These are phyloP conservation scores for apple (Malus domestica) DNA, from an alignment of 306 rosid species.

Conservation along the genomic window DNA sequence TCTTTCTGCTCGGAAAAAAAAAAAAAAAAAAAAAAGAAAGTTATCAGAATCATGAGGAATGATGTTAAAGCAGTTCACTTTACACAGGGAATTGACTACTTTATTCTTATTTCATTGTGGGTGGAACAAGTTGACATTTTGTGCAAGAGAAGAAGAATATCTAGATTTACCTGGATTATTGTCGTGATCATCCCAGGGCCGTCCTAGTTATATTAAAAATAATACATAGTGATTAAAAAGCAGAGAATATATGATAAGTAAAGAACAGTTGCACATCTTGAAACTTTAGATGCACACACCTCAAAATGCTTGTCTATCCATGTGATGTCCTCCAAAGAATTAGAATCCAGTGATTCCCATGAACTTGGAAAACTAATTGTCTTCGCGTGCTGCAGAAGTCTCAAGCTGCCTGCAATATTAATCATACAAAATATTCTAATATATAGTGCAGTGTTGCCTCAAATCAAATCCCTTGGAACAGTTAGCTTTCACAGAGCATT, in stretches of 20 bases:
- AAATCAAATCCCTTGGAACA: background rate
- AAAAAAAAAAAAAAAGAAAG: background rate
- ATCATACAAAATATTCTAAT: background rate
- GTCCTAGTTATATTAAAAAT: conserved; percentile 35
- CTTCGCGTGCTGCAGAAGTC: conserved; percentile 69
- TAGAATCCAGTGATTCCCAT: conserved; percentile 55
- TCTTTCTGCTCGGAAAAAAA: conserved; percentile 40
- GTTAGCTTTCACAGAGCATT: background rate
- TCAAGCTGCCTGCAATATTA: conserved; percentile 63
- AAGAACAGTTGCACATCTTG: background rate
- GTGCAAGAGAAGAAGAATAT: conserved; percentile 2
- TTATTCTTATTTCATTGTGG: background rate
- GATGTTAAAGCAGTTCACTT: too few relatives aligned
- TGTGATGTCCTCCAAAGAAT: conserved; percentile 53
- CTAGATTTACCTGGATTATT: conserved; percentile 47
- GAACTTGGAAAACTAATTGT: conserved; percentile 50
- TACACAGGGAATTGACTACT: background rate
- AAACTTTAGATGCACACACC: conserved; percentile 27
- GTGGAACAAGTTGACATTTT: background rate
- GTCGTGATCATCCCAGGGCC: conserved; percentile 71
- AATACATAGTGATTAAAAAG: background rate
- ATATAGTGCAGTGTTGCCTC: background rate
- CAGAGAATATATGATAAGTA: background rate
- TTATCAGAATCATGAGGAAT: background rate
- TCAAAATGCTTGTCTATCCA: conserved; percentile 65